Percentiles rank a stretch among this genome's conserved stretches.
phyloP scores from a whole-genome alignment of 2,329 filamentous ascomycete genomes.

The Penicillium decumbens region DNA sequence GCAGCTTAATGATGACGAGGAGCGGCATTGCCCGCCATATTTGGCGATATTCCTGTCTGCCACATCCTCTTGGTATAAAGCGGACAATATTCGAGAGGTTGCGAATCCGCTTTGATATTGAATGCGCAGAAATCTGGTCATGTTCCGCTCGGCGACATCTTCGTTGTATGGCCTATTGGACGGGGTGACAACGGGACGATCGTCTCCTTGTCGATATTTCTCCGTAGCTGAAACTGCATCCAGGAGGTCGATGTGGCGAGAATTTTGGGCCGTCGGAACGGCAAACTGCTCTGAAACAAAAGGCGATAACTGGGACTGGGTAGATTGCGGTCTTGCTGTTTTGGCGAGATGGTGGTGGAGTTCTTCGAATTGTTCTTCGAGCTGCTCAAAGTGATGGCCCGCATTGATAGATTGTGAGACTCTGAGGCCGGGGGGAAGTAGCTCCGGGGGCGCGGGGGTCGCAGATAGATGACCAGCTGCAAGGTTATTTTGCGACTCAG shows the following conservation, averaged over 20 bases:
- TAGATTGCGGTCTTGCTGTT: slow-evolving; percentile 23
- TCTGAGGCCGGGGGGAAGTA: slow-evolving; percentile 14
- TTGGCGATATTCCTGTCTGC: slow-evolving; percentile 39
- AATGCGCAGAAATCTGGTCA: slow-evolving; percentile 31
- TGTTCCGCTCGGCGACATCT: slow-evolving; percentile 43
- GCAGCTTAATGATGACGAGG: slow-evolving; percentile 20
- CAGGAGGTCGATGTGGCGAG: slow-evolving; percentile 40
- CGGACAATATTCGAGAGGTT: slow-evolving; percentile 33
- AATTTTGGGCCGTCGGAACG: slow-evolving; percentile 20
- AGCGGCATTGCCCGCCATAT: slow-evolving; percentile 18
- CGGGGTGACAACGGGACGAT: slow-evolving; percentile 23
- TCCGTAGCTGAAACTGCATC: slow-evolving; percentile 38
- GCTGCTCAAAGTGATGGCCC: slow-evolving; percentile 34
- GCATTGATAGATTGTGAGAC: slow-evolving; percentile 22
- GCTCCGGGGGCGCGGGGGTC: slow-evolving; percentile 4
- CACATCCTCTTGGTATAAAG: slow-evolving; percentile 41
- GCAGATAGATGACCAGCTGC: slow-evolving; percentile 4
- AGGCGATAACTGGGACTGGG: slow-evolving; percentile 23
- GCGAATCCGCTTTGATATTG: slow-evolving; percentile 24
- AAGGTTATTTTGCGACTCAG: slow-evolving; percentile 10
- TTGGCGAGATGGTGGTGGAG: slow-evolving; percentile 33
- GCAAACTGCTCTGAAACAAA: slow-evolving; percentile 21
- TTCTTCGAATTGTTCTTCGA: slow-evolving; percentile 40
- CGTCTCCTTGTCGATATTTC: slow-evolving; percentile 23
- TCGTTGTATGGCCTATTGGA: slow-evolving; percentile 40